Percentiles rank a stretch among this genome's conserved stretches.
These are phyloP conservation scores for Ascochyta pisi DNA, from an alignment of 2,329 filamentous ascomycete genomes.

Conservation along the genomic window DNA sequence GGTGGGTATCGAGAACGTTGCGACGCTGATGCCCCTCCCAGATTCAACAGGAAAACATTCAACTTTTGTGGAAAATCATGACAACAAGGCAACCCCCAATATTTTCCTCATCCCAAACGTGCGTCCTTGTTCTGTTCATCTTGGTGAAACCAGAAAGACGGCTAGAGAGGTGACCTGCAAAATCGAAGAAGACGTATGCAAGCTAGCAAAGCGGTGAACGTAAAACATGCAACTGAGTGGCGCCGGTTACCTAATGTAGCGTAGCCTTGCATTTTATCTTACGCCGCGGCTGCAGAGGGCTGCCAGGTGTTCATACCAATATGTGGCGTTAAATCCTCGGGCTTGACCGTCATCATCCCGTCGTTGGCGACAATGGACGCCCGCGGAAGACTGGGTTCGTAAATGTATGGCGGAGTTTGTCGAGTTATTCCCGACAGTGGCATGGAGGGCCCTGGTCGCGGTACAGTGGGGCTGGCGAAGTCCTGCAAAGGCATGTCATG, in stretches of 20 bases:
- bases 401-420: background rate
- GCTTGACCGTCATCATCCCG: background rate
- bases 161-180: background rate
- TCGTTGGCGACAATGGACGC: background rate
- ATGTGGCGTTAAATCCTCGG: constrained; percentile 2
- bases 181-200: background rate
- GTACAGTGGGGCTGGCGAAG: background rate
- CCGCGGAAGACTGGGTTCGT: background rate
- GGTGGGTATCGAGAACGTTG: constrained; percentile 13
- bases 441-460: background rate
- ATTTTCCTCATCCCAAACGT: background rate
- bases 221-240: background rate
- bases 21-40: constrained; percentile 11
- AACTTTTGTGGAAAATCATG: background rate
- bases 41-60: background rate
- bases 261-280: background rate
- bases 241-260: background rate
- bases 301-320: constrained; percentile 1
- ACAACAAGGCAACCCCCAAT: background rate
- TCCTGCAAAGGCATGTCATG: constrained; percentile 4
- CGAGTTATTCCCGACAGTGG: background rate
- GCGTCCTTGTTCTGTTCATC: background rate
- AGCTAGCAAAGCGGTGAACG: background rate
- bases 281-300: constrained; percentile 3
- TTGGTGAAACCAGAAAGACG: background rate